Conservation (phyloP, 306 rosid genomes). For the Pyrus bretschneideri region DNA sequence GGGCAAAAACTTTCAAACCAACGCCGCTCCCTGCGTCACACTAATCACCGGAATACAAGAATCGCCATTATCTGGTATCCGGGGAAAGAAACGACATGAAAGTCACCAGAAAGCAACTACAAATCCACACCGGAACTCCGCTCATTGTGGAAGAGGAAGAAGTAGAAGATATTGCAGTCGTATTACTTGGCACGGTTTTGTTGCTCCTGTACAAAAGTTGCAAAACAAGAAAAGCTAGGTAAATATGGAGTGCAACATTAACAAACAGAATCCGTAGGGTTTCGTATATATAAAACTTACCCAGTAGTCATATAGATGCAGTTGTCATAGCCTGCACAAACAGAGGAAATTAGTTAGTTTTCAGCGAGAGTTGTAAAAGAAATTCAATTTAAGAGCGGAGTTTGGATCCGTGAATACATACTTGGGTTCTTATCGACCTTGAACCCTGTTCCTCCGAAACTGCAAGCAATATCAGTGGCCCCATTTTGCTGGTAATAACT, state of each 20-base stretch:
- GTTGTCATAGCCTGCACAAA: slow-evolving; percentile 68
- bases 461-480: slow-evolving; percentile 87
- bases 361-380: not conserved
- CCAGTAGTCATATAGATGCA: slow-evolving; percentile 76
- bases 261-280: not conserved
- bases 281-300: slow-evolving; percentile 37
- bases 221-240: slow-evolving; percentile 21
- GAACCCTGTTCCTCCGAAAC: slow-evolving; percentile 84
- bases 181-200: slow-evolving; percentile 50
- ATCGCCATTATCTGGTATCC: not conserved
- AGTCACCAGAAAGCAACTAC: slow-evolving; percentile 27
- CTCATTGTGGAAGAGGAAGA: slow-evolving; percentile 29
- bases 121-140: slow-evolving; percentile 26
- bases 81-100: slow-evolving; percentile 15
- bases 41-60: not conserved
- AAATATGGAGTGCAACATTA: not conserved
- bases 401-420: slow-evolving; percentile 31
- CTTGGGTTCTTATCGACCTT: slow-evolving; percentile 90
- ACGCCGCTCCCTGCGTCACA: not conserved
- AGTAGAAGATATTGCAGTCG: slow-evolving; percentile 70
- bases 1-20: slow-evolving; percentile 11
- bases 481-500: slow-evolving; percentile 87
- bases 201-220: slow-evolving; percentile 44
- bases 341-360: not conserved
- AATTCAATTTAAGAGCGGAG: not conserved